These are phyloP conservation scores for Ceratocystiopsis sp. DNA, from an alignment of 2,329 filamentous ascomycete species.

Conservation along the genomic window DNA sequence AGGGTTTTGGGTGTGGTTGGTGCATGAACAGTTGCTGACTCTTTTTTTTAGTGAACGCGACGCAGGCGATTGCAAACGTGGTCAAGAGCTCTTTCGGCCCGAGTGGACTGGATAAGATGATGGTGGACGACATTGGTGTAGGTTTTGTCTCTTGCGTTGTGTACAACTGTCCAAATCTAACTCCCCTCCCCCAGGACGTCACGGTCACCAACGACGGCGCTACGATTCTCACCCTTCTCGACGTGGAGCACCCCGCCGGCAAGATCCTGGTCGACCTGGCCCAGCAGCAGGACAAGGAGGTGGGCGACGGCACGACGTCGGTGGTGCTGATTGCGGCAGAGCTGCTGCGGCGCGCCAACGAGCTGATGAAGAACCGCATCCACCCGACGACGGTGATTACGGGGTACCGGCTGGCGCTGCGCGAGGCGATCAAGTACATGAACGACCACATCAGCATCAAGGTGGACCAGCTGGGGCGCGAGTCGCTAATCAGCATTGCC, in stretches of 20 bases:
- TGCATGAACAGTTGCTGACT: constrained; percentile 9
- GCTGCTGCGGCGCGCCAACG: constrained; percentile 82
- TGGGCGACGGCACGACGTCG: constrained; percentile 94
- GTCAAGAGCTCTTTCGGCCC: constrained; percentile 98
- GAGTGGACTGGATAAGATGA: constrained; percentile 98
- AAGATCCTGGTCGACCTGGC: constrained; percentile 97
- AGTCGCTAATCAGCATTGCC: constrained; percentile 84
- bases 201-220: constrained; percentile 98
- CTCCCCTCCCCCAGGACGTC: constrained; percentile 48
- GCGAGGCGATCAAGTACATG: constrained; percentile 97
- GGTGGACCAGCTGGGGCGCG: constrained; percentile 77
- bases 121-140: constrained; percentile 98
- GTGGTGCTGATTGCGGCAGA: constrained; percentile 95
- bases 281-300: constrained; percentile 97
- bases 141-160: constrained; percentile 13
- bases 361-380: constrained; percentile 99
- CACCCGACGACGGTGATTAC: constrained; percentile 99
- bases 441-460: constrained; percentile 95
- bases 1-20: neutral
- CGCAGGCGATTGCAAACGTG: constrained; percentile 94
- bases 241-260: constrained; percentile 93
- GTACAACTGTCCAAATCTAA: too few relatives aligned
- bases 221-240: constrained; percentile 85
- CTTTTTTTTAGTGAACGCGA: constrained; percentile 55
- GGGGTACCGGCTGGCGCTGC: constrained; percentile 84